Conservation (phyloP, 225 moss, liverwort and hornwort species). For the Sphagnum tenellum region DNA sequence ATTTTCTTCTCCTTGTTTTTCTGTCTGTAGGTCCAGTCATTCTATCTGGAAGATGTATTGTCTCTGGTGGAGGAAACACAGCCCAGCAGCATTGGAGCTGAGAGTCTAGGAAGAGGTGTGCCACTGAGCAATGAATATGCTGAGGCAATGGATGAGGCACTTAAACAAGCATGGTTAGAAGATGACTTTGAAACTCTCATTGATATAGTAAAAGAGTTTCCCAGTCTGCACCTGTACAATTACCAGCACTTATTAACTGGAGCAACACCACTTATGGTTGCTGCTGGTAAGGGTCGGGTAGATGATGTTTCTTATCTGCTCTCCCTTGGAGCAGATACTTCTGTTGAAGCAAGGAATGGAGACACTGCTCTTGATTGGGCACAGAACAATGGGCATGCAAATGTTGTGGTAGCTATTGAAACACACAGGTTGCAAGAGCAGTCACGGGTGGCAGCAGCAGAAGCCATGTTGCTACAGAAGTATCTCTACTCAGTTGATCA, state of each 20-base stretch:
- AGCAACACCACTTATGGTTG: conserved; percentile 86
- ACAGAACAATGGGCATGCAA: conserved; percentile 42
- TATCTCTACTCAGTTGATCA: conserved; percentile 91
- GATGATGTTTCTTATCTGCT: conserved; percentile 72
- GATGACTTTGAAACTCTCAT: conserved; percentile 79
- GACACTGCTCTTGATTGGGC: conserved; percentile 81
- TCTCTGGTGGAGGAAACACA: conserved; percentile 39
- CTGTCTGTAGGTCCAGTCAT: conserved; percentile 60
- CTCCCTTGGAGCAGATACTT: conserved; percentile 70
- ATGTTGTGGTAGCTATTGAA: conserved; percentile 46
- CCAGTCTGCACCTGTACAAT: conserved; percentile 62
- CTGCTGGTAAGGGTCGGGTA: conserved; percentile 75
- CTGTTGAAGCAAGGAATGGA: conserved; percentile 62
- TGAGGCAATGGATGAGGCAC: conserved; percentile 83
- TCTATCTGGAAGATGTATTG: conserved; percentile 86
- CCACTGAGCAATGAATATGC: conserved; percentile 66
- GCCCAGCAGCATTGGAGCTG: conserved; percentile 11
- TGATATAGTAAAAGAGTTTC: conserved; percentile 69
- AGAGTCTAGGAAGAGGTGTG: conserved; percentile 11
- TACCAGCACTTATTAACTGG: conserved; percentile 86
- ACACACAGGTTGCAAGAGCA: conserved; percentile 33
- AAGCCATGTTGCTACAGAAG: conserved; percentile 52
- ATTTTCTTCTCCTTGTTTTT: not conserved
- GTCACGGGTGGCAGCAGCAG: conserved; percentile 41
- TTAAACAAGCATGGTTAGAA: conserved; percentile 79